phyloP scores from a whole-genome alignment of 2,329 filamentous ascomycete species.

The Hymenoscyphus scutula region DNA sequence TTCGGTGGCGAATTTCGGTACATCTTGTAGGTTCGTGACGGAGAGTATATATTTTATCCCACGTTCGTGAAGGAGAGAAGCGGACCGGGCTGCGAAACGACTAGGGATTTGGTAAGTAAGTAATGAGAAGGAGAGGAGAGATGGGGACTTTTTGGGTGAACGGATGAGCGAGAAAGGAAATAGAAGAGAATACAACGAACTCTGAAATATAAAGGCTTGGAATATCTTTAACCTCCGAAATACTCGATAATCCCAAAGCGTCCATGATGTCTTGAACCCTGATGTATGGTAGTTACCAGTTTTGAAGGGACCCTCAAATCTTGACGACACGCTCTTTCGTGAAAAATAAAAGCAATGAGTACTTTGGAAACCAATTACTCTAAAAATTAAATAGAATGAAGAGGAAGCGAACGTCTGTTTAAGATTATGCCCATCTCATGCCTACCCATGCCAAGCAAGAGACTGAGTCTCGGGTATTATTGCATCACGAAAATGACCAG shows the following conservation, averaged over 20 bases:
- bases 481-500: not conserved
- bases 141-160: no score
- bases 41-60: slow-evolving; percentile 15
- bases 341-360: no score
- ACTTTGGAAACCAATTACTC: not conserved
- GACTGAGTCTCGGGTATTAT: not conserved
- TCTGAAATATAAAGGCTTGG: not conserved
- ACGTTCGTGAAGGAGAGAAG: slow-evolving; percentile 6
- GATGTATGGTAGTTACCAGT: not conserved
- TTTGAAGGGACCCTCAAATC: not conserved
- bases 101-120: not conserved
- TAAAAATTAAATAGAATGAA: not conserved
- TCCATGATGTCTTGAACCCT: no score
- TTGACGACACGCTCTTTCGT: no score
- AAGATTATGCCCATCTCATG: not conserved
- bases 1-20: slow-evolving; percentile 5
- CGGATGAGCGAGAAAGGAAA: no score
- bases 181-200: not conserved
- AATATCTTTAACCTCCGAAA: not conserved
- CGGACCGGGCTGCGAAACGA: slow-evolving; percentile 15
- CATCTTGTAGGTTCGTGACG: slow-evolving; percentile 10
- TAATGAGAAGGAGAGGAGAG: not conserved
- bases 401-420: not conserved
- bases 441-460: not conserved
- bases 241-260: not conserved